Evolutionary conservation across 2,329 filamentous ascomycete species (phyloP).

Genomic region (Penicillium hordei): DNA sequence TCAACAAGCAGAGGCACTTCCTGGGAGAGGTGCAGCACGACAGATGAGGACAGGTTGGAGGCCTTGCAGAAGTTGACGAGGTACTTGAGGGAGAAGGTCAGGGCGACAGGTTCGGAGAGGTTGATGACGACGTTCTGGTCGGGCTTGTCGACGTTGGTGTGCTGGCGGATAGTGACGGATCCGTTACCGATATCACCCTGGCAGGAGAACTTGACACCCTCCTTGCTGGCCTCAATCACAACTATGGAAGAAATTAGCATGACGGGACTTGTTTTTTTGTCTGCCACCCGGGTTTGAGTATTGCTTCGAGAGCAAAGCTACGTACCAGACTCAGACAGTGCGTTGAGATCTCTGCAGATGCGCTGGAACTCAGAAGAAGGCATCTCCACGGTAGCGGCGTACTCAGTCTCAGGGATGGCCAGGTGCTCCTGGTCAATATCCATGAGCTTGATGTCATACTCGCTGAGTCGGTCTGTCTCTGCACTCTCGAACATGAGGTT

Average conservation of each 20-base stretch:
- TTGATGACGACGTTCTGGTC: conserved; percentile 83
- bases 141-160: conserved; percentile 86
- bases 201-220: conserved; percentile 93
- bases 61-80: conserved; percentile 99
- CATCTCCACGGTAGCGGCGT: conserved; percentile 87
- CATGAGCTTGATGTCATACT: conserved; percentile 99
- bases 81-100: conserved; percentile 99
- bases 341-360: conserved; percentile 88
- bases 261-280: neutral
- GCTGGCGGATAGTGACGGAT: conserved; percentile 84
- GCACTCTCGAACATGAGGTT: conserved; percentile 94
- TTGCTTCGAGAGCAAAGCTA: conserved; percentile 4
- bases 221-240: conserved; percentile 92
- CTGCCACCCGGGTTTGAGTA: neutral
- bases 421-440: conserved; percentile 99
- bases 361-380: conserved; percentile 86
- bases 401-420: conserved; percentile 98
- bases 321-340: conserved; percentile 93
- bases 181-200: conserved; percentile 95
- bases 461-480: conserved; percentile 85
- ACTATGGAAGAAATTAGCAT: conserved; percentile 56
- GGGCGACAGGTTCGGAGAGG: conserved; percentile 84
- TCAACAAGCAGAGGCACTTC: conserved; percentile 96
- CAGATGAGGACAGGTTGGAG: conserved; percentile 72
- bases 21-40: conserved; percentile 91